phyloP scores from a whole-genome alignment of 2,329 filamentous ascomycete species.

The Fusarium sterilihyphosum region DNA sequence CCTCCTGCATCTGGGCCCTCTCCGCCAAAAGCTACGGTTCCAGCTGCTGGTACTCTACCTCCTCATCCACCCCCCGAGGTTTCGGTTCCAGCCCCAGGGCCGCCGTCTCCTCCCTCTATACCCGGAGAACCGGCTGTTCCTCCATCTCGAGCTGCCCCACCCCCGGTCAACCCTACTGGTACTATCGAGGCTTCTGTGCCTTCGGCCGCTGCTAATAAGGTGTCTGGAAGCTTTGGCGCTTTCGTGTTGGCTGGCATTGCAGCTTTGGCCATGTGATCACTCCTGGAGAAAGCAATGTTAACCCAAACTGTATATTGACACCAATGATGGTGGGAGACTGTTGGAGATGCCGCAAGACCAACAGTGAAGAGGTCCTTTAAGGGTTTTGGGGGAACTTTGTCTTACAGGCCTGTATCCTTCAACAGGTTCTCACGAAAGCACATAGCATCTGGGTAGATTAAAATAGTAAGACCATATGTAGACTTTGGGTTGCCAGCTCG shows the following conservation, averaged over 20 bases:
- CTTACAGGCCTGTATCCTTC: too few relatives aligned
- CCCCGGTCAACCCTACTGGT: not conserved
- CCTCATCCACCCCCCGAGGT: not conserved
- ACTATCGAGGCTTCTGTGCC: conserved; percentile 41
- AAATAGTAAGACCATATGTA: not conserved
- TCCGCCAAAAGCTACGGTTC: not conserved
- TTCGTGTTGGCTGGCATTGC: conserved; percentile 52
- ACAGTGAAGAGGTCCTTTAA: too few relatives aligned
- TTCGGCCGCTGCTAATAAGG: conserved; percentile 52
- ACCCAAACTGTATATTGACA: not conserved
- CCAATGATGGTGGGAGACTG: not conserved
- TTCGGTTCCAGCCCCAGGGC: not conserved
- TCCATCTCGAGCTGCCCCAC: conserved; percentile 6
- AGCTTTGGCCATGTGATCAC: conserved; percentile 49
- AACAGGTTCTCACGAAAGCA: not conserved
- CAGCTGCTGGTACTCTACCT: not conserved
- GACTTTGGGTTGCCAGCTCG: not conserved
- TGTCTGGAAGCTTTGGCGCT: conserved; percentile 49
- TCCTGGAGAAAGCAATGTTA: not conserved
- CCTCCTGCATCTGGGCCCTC: not conserved
- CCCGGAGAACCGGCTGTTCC: conserved; percentile 6
- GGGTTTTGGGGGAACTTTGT: too few relatives aligned
- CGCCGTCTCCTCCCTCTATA: not conserved
- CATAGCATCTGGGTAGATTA: not conserved
- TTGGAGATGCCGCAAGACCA: too few relatives aligned